phyloP scores from a whole-genome alignment of 768 basidiomycete genomes.

The Boletus eberwhitei region DNA sequence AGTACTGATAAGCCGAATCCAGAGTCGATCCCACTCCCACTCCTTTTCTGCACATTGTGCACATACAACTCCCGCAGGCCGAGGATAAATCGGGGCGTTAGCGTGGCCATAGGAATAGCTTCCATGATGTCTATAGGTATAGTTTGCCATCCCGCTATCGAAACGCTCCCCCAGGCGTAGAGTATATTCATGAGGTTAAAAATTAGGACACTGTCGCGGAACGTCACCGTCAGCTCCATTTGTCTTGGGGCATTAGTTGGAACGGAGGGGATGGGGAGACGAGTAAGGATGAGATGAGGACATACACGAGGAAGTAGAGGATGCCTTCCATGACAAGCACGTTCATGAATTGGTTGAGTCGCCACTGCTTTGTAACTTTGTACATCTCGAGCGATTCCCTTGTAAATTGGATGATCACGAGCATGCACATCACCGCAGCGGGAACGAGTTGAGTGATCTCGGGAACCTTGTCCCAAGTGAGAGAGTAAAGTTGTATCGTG shows the following conservation, averaged over 20 bases:
- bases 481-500: not conserved
- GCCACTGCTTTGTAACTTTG: not conserved
- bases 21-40: not conserved
- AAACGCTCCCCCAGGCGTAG: not conserved
- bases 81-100: constrained; percentile 5
- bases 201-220: not conserved
- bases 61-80: constrained; percentile 3
- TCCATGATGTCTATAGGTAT: not conserved
- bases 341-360: constrained; percentile 6
- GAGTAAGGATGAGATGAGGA: not conserved
- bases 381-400: constrained; percentile 1
- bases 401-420: not conserved
- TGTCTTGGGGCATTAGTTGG: not conserved
- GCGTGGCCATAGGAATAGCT: not conserved
- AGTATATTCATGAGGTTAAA: not conserved
- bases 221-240: not conserved
- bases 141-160: not conserved
- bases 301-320: constrained; percentile 11
- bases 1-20: not conserved
- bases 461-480: not conserved
- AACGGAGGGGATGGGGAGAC: no score
- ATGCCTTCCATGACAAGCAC: constrained; percentile 4
- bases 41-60: not conserved
- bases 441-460: not conserved
- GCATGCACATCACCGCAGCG: not conserved